A percentile compares a stretch with the other conserved stretches of the same genome.
phyloP scores from a whole-genome alignment of 2,329 filamentous ascomycete genomes.

The Hirsutella minnesotensis region DNA sequence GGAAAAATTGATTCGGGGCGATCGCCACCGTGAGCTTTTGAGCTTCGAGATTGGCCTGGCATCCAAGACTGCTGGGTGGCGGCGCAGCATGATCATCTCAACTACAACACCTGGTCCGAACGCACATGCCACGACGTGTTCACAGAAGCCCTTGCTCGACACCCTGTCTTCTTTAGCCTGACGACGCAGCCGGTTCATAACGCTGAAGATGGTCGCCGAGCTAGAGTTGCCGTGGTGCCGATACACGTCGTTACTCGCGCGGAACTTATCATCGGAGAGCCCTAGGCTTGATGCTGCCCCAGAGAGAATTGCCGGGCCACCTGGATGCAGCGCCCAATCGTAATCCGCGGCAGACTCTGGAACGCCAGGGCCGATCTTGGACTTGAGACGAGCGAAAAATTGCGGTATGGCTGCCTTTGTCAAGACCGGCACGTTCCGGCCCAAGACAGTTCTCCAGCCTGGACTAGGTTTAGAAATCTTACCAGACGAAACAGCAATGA shows the following conservation, averaged over 20 bases:
- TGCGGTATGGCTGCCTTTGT: constrained; percentile 38
- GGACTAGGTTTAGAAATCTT: too few relatives aligned
- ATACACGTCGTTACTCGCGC: constrained; percentile 59
- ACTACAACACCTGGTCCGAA: constrained; percentile 60
- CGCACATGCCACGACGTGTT: constrained; percentile 54
- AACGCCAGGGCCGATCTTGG: too few relatives aligned
- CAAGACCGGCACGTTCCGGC: too few relatives aligned
- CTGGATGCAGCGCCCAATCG: constrained; percentile 65
- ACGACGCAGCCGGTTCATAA: constrained; percentile 47
- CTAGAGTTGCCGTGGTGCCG: constrained; percentile 57
- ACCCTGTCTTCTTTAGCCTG: constrained; percentile 43
- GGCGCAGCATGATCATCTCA: constrained; percentile 55
- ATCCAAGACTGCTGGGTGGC: too few relatives aligned
- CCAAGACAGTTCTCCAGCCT: too few relatives aligned
- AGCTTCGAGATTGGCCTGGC: too few relatives aligned
- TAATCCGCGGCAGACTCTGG: constrained; percentile 40
- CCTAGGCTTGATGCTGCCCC: constrained; percentile 47
- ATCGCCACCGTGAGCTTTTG: too few relatives aligned
- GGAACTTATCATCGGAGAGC: constrained; percentile 45
- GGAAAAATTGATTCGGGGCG: too few relatives aligned
- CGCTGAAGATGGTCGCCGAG: constrained; percentile 57
- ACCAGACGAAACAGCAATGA: too few relatives aligned
- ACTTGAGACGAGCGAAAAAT: constrained; percentile 42
- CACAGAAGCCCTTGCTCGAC: constrained; percentile 30
- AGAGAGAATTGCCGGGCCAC: constrained; percentile 53